phyloP scores from a whole-genome alignment of 345 rosid species.

The Dipteronia sinensis region DNA sequence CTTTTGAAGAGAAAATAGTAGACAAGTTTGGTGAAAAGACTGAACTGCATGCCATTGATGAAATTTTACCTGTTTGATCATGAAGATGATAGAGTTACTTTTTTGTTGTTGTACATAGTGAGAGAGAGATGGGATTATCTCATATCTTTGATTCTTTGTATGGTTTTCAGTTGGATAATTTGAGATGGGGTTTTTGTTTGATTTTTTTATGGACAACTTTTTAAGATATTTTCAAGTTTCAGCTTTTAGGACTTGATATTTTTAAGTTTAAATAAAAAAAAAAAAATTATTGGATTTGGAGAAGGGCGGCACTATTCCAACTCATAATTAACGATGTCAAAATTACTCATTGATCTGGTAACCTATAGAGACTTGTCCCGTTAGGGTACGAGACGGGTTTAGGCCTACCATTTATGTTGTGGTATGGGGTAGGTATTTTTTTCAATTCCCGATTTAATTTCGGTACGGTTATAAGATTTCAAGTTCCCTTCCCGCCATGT shows the following conservation, averaged over 20 bases:
- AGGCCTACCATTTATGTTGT: no score
- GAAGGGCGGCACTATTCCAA: no score
- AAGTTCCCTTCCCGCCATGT: no score
- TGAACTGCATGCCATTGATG: slow-evolving; percentile 43
- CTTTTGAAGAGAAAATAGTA: slow-evolving; percentile 23
- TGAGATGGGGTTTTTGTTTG: slow-evolving; percentile 19
- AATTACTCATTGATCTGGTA: no score
- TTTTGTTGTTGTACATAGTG: no score
- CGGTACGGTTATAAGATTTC: no score
- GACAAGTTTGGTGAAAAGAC: slow-evolving; percentile 38
- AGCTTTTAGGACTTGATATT: not conserved
- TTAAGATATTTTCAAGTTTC: slow-evolving; percentile 24
- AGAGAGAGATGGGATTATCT: slow-evolving; percentile 16
- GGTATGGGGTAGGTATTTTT: no score
- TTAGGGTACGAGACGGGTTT: no score
- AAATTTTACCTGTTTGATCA: not conserved
- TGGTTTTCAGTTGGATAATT: slow-evolving; percentile 20
- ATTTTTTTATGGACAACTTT: slow-evolving; percentile 21
- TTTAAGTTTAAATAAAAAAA: not conserved
- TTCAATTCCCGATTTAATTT: no score
- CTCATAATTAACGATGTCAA: no score
- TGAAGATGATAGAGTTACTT: not conserved
- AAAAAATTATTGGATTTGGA: no score
- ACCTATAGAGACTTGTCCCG: no score
- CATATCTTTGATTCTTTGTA: slow-evolving; percentile 3